A percentile compares a stretch with the other conserved stretches of the same genome.
Evolutionary conservation across 352 stramenopile species (phyloP).

Genomic region (Phytophthora colocasiae): DNA sequence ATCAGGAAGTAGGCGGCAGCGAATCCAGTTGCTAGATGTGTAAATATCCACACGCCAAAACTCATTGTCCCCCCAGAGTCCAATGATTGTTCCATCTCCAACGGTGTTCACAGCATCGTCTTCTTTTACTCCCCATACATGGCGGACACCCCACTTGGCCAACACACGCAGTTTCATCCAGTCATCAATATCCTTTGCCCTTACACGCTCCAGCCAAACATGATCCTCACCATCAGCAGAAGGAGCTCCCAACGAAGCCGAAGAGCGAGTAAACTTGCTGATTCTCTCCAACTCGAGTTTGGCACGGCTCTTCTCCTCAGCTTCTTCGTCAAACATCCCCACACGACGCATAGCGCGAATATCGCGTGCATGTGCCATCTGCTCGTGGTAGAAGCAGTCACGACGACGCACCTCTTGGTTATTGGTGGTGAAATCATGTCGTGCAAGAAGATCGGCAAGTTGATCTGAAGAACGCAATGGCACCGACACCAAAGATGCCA

Average conservation of each 20-base stretch:
- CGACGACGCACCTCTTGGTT: slow-evolving; percentile 81
- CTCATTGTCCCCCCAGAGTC: slow-evolving; percentile 62
- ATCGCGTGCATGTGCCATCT: slow-evolving; percentile 82
- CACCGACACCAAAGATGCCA: slow-evolving; percentile 66
- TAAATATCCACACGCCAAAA: slow-evolving; percentile 87
- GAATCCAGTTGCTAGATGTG: slow-evolving; percentile 90
- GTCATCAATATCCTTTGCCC: slow-evolving; percentile 86
- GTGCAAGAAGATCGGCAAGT: slow-evolving; percentile 56
- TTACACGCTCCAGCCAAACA: slow-evolving; percentile 84
- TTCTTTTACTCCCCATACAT: slow-evolving; percentile 67
- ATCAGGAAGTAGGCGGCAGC: slow-evolving; percentile 80
- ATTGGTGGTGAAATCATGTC: slow-evolving; percentile 70
- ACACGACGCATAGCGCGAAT: slow-evolving; percentile 63
- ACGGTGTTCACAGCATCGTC: slow-evolving; percentile 29
- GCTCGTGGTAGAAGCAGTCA: slow-evolving; percentile 86
- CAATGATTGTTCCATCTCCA: slow-evolving; percentile 41
- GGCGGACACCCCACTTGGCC: slow-evolving; percentile 81
- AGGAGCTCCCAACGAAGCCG: slow-evolving; percentile 25
- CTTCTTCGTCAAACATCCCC: slow-evolving; percentile 63
- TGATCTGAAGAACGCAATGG: slow-evolving; percentile 77
- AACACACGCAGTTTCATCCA: slow-evolving; percentile 87
- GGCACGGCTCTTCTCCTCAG: slow-evolving; percentile 69
- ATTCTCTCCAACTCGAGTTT: slow-evolving; percentile 75
- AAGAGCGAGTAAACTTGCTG: slow-evolving; percentile 61
- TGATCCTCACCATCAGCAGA: slow-evolving; percentile 53